Percentiles rank a stretch among this genome's conserved stretches.
Evolutionary conservation across 345 rosid species (phyloP).

Genomic region (Firmiana major): DNA sequence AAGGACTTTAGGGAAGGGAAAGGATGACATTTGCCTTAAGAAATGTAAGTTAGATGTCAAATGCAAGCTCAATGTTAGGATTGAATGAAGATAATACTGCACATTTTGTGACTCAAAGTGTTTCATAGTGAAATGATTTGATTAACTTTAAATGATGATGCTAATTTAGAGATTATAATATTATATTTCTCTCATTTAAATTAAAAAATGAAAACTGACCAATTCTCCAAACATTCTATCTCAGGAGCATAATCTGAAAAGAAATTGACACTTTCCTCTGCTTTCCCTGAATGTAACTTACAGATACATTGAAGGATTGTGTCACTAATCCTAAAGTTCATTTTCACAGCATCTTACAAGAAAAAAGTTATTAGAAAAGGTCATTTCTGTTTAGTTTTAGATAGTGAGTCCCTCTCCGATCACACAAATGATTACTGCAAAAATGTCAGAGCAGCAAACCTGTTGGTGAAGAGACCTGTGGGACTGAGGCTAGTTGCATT

Average conservation of each 20-base stretch:
- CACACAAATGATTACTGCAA: neutral
- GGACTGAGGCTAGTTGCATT: neutral
- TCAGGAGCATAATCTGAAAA: neutral
- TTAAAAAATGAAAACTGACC: neutral
- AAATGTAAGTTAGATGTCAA: neutral
- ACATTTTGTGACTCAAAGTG: too few relatives aligned
- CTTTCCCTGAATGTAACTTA: neutral
- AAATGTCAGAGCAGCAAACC: too few relatives aligned
- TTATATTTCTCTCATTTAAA: neutral
- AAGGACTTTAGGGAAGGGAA: conserved; percentile 36
- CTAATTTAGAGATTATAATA: neutral
- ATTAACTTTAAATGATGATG: neutral
- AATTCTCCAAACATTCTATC: neutral
- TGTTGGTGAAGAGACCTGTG: neutral
- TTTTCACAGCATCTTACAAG: neutral
- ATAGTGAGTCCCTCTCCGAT: neutral
- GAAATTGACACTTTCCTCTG: neutral
- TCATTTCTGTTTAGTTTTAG: neutral
- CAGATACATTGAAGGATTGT: neutral
- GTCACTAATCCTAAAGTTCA: neutral
- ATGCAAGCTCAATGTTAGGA: conserved; percentile 1
- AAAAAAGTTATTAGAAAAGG: too few relatives aligned
- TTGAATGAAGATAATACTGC: neutral
- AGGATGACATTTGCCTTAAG: conserved; percentile 33
- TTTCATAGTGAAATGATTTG: too few relatives aligned